Evolutionary conservation across 805 yeast species (phyloP).

Genomic region (Suhomyces kilbournensis): DNA sequence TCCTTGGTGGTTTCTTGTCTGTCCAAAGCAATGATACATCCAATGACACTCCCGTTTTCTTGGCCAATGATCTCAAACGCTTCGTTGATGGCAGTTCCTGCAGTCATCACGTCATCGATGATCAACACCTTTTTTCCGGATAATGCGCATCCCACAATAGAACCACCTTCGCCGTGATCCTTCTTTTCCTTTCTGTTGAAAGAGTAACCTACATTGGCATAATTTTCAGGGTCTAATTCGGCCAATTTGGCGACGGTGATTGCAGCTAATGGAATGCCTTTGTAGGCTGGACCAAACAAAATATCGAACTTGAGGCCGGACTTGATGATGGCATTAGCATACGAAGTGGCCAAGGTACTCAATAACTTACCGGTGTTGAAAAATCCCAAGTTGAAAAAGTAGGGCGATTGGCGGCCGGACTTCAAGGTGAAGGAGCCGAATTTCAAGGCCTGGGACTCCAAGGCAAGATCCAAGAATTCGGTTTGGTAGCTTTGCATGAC

Average conservation of each 20-base stretch:
- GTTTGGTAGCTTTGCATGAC: conserved; percentile 52
- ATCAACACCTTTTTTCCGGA: conserved; percentile 72
- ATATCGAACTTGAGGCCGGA: conserved; percentile 85
- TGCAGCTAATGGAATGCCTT: conserved; percentile 95
- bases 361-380: conserved; percentile 78
- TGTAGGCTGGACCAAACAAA: conserved; percentile 95
- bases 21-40: conserved; percentile 87
- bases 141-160: conserved; percentile 80
- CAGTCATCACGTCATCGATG: conserved; percentile 97
- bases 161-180: conserved; percentile 98
- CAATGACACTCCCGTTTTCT: conserved; percentile 74
- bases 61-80: conserved; percentile 74
- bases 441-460: conserved; percentile 76
- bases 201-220: conserved; percentile 74
- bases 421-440: conserved; percentile 89
- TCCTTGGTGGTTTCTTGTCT: conserved; percentile 87
- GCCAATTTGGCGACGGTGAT: conserved; percentile 88
- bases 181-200: conserved; percentile 95
- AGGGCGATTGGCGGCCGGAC: conserved; percentile 92
- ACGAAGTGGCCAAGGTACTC: conserved; percentile 80
- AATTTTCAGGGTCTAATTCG: conserved; percentile 82
- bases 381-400: conserved; percentile 91
- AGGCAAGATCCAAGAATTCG: conserved; percentile 75
- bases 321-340: conserved; percentile 82
- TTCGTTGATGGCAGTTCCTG: conserved; percentile 96